Percentiles rank a stretch among this genome's conserved stretches.
These are phyloP conservation scores for Globisporangium abappressorium DNA, from an alignment of 352 stramenopile genomes.

Conservation along the genomic window DNA sequence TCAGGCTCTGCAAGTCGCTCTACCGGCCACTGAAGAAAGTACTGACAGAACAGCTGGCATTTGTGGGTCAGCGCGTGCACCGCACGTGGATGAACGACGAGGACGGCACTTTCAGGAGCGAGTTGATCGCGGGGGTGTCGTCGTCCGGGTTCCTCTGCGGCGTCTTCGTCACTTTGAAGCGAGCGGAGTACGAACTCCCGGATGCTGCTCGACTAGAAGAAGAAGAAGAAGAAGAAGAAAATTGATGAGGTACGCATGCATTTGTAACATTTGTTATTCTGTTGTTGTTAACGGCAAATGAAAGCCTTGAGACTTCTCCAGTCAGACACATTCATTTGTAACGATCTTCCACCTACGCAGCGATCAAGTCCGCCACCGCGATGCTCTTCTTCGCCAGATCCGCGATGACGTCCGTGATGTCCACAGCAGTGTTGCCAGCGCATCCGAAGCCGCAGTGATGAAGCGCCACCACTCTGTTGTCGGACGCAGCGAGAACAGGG, in stretches of 20 bases:
- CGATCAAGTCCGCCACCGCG: neutral
- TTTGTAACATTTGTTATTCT: neutral
- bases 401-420: neutral
- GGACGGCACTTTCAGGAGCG: constrained; percentile 26
- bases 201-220: neutral
- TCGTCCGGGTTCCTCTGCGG: constrained; percentile 34
- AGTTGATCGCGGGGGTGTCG: constrained; percentile 38
- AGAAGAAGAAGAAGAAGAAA: neutral
- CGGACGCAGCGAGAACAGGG: neutral
- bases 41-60: constrained; percentile 16
- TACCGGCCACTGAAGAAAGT: constrained; percentile 36
- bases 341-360: neutral
- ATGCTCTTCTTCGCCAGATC: neutral
- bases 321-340: neutral
- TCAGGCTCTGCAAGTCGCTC: constrained; percentile 32
- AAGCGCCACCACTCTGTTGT: neutral
- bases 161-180: constrained; percentile 34
- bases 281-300: neutral
- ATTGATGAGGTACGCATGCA: neutral
- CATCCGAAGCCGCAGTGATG: neutral
- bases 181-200: constrained; percentile 18
- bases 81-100: constrained; percentile 45
- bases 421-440: neutral
- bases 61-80: constrained; percentile 37
- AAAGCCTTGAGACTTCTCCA: neutral